A percentile compares a stretch with the other conserved stretches of the same genome.
These are phyloP conservation scores for Fusarium poae DNA, from an alignment of 2,329 filamentous ascomycete genomes.

Conservation along the genomic window DNA sequence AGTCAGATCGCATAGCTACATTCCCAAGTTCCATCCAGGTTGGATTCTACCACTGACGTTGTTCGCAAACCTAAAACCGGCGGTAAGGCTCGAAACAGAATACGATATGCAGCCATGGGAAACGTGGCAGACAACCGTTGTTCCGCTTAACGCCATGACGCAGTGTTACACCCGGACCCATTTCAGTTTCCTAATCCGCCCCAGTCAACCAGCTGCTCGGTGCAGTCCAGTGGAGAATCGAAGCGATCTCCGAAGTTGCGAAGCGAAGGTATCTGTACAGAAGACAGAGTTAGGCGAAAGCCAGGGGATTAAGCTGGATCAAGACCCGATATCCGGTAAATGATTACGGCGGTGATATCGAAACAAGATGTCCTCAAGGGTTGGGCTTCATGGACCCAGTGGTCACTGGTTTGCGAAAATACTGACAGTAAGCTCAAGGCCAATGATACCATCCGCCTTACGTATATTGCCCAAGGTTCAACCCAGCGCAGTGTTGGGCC, in stretches of 20 bases:
- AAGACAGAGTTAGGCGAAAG: slow-evolving; percentile 14
- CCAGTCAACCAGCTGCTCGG: slow-evolving; percentile 47
- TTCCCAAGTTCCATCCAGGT: neutral
- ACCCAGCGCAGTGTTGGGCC: slow-evolving; percentile 1
- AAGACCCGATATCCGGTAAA: slow-evolving; percentile 44
- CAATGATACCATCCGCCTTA: slow-evolving; percentile 42
- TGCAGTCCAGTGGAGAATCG: slow-evolving; percentile 41
- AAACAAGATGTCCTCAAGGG: slow-evolving; percentile 11
- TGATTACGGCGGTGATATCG: slow-evolving; percentile 4
- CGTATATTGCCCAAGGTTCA: slow-evolving; percentile 9
- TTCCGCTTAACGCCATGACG: slow-evolving; percentile 37
- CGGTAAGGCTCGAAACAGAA: slow-evolving; percentile 17
- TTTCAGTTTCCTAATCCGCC: slow-evolving; percentile 41
- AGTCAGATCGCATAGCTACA: neutral
- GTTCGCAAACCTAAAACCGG: slow-evolving; percentile 7
- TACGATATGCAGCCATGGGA: slow-evolving; percentile 20
- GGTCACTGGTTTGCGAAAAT: too few relatives aligned
- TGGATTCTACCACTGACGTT: neutral
- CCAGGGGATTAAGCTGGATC: slow-evolving; percentile 34
- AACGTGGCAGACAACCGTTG: slow-evolving; percentile 32
- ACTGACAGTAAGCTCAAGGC: slow-evolving; percentile 3
- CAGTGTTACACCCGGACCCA: slow-evolving; percentile 35
- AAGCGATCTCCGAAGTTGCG: neutral
- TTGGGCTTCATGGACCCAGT: neutral
- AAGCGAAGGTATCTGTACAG: neutral